Base-by-base conservation (phyloP, 1,139 yeast genomes). In the Saccharomyces hybrid region DNA sequence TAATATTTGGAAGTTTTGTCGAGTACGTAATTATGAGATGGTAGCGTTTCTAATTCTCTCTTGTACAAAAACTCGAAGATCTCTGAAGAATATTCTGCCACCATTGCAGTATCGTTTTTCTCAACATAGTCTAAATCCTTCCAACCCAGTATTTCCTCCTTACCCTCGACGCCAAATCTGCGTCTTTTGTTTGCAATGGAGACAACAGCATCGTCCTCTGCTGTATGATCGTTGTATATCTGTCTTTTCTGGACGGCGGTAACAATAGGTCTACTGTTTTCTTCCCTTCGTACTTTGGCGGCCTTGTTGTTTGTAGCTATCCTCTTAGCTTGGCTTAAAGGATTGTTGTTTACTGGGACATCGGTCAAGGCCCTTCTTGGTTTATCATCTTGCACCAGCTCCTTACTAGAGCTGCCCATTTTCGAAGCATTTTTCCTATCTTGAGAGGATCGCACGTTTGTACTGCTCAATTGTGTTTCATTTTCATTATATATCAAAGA, bases 111-210 rank as follows among this genome's bases (percentile, higher is more conserved):
- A 70, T 91, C 97, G 60, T 84, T 89, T 57, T 73, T 71, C 67
- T 91, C 97, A 58, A 84, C 91, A 48, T 81, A 84, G 66, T 89
- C 96, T 58, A 89, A 77, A 68, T 89, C 95, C 63, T 84, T 87
- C 91, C 66, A 61, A 83, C 58, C 74, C 75, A 64, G 78, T 34
- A 27, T 49, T 42, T 28, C 42, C 42, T 52, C 53, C 11, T 26
- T 48, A 3, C 64, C 61, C 16, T 58, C 60, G 42, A 57, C 47
- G 5, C 55, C 58, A 2, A 52, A 51, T 51, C 58, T 62, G 19
- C 57, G 54, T 28, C 58, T 60, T 53, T 67, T 66, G 24, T 48
- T 31, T 46, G 50, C 16, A 12, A 42, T 14, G 8, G 21, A n/a
- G 11, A 16, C 8, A 12, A 2, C 42, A 24, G 16, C 14, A 50